Evolutionary conservation across 495 filamentous ascomycete genomes (phyloP).

Genomic region (Aspergillus egyptiacus): DNA sequence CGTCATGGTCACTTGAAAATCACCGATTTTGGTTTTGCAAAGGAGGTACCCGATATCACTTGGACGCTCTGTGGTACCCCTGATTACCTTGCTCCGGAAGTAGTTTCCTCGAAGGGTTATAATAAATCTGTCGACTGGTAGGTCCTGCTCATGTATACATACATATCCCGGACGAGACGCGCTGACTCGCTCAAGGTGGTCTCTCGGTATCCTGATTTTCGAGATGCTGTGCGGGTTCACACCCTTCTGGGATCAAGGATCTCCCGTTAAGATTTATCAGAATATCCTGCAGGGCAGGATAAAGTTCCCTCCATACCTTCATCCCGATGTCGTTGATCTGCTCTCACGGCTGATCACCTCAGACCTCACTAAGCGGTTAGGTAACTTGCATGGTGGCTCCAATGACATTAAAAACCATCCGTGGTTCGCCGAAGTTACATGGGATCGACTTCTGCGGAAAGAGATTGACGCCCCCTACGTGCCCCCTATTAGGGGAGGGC

Average conservation of each 20-base stretch:
- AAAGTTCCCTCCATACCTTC: constrained; percentile 93
- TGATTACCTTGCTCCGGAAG: constrained; percentile 97
- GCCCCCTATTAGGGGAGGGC: constrained; percentile 87
- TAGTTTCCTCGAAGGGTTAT: constrained; percentile 95
- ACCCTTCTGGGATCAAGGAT: constrained; percentile 96
- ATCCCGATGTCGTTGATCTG: constrained; percentile 88
- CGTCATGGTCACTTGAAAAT: constrained; percentile 97
- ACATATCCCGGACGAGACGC: neutral
- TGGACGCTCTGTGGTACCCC: constrained; percentile 98
- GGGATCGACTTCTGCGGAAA: constrained; percentile 87
- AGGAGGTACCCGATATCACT: constrained; percentile 96
- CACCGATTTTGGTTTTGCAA: constrained; percentile 98
- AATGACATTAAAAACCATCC: constrained; percentile 90
- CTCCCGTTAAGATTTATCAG: constrained; percentile 98
- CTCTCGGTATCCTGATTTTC: constrained; percentile 94
- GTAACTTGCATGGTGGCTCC: constrained; percentile 88
- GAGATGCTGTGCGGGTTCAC: constrained; percentile 99
- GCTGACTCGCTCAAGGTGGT: constrained; percentile 65
- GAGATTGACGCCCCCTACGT: constrained; percentile 99
- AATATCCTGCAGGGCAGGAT: constrained; percentile 91
- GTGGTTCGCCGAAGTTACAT: constrained; percentile 97
- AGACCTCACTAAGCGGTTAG: constrained; percentile 90
- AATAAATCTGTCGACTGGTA: constrained; percentile 99
- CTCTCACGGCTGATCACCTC: constrained; percentile 88
- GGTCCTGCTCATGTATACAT: constrained; percentile 25